Evolutionary conservation across 805 yeast genomes (phyloP).

Genomic region (Candida yuanshanica): DNA sequence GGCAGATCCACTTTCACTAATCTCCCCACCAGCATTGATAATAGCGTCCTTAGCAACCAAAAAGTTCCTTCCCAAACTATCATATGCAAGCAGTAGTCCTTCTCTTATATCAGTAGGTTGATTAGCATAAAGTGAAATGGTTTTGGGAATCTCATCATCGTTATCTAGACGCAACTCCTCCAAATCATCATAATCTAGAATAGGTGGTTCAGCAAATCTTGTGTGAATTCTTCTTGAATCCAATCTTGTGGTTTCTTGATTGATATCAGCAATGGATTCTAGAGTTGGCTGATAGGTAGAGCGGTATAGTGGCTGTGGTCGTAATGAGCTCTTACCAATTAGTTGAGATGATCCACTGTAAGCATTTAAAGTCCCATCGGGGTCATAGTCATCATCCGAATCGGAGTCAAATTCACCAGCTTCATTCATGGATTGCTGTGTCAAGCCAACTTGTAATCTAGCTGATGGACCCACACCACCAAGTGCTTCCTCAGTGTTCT

Average conservation of each 20-base stretch:
- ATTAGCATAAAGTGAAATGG: constrained; percentile 72
- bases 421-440: constrained; percentile 23
- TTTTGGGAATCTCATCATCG: constrained; percentile 29
- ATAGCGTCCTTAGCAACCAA: constrained; percentile 61
- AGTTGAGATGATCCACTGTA: constrained; percentile 15
- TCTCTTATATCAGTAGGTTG: constrained; percentile 70
- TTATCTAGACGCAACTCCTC: constrained; percentile 9
- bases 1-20: constrained; percentile 59
- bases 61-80: constrained; percentile 63
- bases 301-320: constrained; percentile 15
- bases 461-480: constrained; percentile 69
- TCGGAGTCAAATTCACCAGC: constrained; percentile 32
- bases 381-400: constrained; percentile 24
- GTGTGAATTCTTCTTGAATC: not conserved
- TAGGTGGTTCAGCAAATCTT: constrained; percentile 3
- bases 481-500: constrained; percentile 69
- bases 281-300: constrained; percentile 23
- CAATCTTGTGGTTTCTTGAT: constrained; percentile 1
- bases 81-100: constrained; percentile 73
- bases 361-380: constrained; percentile 16
- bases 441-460: constrained; percentile 24
- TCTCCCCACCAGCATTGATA: constrained; percentile 50
- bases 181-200: constrained; percentile 13
- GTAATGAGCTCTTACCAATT: constrained; percentile 21
- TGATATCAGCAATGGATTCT: constrained; percentile 22